Base-by-base conservation (phyloP, 257 asterid genomes). In the Nicotiana paniculata region DNA sequence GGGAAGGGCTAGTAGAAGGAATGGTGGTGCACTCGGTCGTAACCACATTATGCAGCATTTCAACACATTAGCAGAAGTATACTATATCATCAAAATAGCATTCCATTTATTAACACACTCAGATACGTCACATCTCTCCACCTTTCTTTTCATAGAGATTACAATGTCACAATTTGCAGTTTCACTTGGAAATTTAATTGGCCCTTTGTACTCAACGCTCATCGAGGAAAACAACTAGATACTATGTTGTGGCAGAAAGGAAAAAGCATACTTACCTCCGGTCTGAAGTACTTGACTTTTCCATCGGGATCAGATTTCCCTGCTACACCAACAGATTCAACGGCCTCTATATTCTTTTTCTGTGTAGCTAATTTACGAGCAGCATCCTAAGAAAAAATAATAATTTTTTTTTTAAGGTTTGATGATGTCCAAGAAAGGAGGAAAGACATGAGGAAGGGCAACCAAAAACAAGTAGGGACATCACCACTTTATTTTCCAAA, bases 291-390 rank as follows among this genome's bases (percentile, higher is more conserved):
- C 89, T 90, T 92, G 85, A 87, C 87, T 17, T 85, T 86, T 86
- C 93, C 85, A 84, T 91, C 91, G 37, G 87, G 87, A 65, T 92
- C 92, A 83, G 98, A 84, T 90, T 93, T 96, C 72, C 91, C 93
- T 3, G 93, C 92, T 83, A 74, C 92, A 81, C 99, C 99, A 86
- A 93, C 94, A 59, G 98, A 96, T 85, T 96, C 99, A 83, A 96
- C 96, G 67, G 91, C 92, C 87, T 96, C 97, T 74, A 93, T 80
- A 77, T 87, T 86, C 90, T 92, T 91, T 35, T 89, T 92, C 79
- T 96, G 98, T 26, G 97, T 90, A 65, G 90, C 86, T 86, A 95
- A 83, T 80, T 97, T 96, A 53, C 98, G 92, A 88, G 98, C 99
- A 85, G 99, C 99, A 81, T 97, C 99, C 99, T 96, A 87, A 9